Evolutionary conservation across 2,329 filamentous ascomycete genomes (phyloP), one percentile per base, ranked within the genome.

Genomic region (Microsporum audouinii): DNA sequence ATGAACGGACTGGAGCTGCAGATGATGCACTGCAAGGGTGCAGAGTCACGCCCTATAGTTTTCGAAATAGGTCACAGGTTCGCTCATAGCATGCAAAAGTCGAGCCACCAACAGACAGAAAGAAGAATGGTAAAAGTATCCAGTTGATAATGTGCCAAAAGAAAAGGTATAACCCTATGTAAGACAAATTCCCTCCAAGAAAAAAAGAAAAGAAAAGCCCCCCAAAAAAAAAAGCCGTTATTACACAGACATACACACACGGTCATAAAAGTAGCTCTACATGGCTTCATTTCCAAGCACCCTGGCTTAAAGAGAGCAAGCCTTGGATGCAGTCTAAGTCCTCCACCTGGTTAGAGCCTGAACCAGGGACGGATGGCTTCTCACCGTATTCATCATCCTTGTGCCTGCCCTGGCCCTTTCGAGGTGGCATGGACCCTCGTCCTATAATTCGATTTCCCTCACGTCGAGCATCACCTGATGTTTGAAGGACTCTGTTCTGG

Each of bases 271-370:
- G 31, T 55, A 6, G 51, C 51, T 55, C 51, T 55, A 55, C 36
- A 55, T 55, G 36, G n/a, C 29, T 55, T 57, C 55, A 88, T 69
- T 84, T 82, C 91, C 91, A 96, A 70, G 89, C 89, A n/a, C 91
- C 92, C 75, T 95, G 89, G 68, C 90, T 95, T 53, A 97, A 79
- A 58, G 89, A 92, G 64, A 96, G 73, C 65, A 97, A 75, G n/a
- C 90, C 90, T 60, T 92, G 89, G 55, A 96, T 87, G 70, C 90
- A 95, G 71, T 95, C 90, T 72, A 95, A 80, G 70, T 96, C 92
- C 61, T 85, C 83, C 71, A 84, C 86, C 74, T 90, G 89, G 70
- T 86, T 86, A 6, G 60, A 57, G 27, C 39, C 57, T 1, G 62
- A 34, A 8, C 14, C 43, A 7, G 59, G 47, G 6, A 60, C 36